A percentile compares a stretch with the other conserved stretches of the same genome.
phyloP scores from a whole-genome alignment of 2,329 filamentous ascomycete species.

The Fonsecaea erecta region DNA sequence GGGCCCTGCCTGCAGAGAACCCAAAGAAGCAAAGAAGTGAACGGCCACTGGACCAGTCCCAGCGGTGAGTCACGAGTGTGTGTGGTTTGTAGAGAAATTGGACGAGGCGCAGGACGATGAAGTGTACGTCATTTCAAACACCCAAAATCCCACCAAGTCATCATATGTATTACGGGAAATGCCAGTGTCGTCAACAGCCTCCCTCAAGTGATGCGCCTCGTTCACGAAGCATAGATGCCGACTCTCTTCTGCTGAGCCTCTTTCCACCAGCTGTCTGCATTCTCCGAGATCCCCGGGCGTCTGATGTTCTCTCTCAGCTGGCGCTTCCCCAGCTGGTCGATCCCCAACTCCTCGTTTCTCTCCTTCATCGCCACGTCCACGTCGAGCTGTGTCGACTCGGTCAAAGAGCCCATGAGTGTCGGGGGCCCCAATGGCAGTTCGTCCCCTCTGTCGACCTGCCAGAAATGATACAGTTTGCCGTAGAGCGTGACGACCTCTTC shows the following conservation, averaged over 20 bases:
- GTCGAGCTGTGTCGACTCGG: constrained; percentile 39
- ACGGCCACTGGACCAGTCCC: background rate
- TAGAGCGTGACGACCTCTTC: constrained; percentile 71
- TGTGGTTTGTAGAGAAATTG: background rate
- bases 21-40: background rate
- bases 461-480: constrained; percentile 83
- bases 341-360: constrained; percentile 60
- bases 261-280: constrained; percentile 58
- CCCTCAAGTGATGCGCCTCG: background rate
- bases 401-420: constrained; percentile 67
- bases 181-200: background rate
- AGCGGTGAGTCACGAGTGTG: background rate
- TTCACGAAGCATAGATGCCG: constrained; percentile 31
- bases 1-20: background rate
- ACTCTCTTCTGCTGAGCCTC: constrained; percentile 29
- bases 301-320: constrained; percentile 59
- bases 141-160: background rate
- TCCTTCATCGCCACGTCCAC: constrained; percentile 51
- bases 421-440: constrained; percentile 64
- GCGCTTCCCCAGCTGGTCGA: constrained; percentile 58
- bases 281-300: constrained; percentile 48
- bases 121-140: constrained; percentile 23
- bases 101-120: background rate
- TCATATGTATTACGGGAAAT: too few species aligned
- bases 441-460: constrained; percentile 71